These are phyloP conservation scores for Geosmithia putterillii DNA, from an alignment of 2,329 filamentous ascomycete species.

Conservation along the genomic window DNA sequence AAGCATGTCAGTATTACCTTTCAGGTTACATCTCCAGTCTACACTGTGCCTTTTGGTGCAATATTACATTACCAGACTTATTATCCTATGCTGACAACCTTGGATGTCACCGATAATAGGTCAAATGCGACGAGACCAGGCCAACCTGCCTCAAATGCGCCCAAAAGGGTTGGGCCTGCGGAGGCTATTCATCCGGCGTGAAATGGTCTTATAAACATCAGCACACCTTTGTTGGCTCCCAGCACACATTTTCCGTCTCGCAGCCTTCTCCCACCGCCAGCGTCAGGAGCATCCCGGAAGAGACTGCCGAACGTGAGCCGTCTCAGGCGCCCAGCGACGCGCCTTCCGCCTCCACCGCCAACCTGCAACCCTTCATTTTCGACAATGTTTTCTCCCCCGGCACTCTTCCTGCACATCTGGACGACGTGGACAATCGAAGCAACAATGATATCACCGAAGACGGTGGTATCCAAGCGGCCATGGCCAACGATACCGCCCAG, in stretches of 20 bases:
- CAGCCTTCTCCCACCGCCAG: not conserved
- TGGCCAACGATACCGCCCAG: not conserved
- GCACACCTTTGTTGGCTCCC: not conserved
- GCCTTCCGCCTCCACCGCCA: not conserved
- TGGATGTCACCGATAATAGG: conserved; percentile 5
- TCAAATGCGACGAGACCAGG: conserved; percentile 17
- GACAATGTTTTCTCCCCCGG: not conserved
- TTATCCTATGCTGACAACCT: not conserved
- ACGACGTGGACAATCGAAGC: not conserved
- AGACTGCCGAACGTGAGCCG: not conserved
- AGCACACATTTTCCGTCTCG: not conserved
- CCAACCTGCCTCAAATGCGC: conserved; percentile 13
- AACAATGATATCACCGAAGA: not conserved
- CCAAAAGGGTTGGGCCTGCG: conserved; percentile 14
- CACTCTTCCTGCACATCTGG: not conserved
- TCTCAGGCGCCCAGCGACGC: not conserved
- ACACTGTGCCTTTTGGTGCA: too few relatives aligned
- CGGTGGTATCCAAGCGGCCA: not conserved
- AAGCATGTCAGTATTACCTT: conserved; percentile 10
- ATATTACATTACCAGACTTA: not conserved
- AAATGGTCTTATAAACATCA: conserved; percentile 30
- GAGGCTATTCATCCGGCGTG: conserved; percentile 16
- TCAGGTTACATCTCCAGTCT: too few relatives aligned
- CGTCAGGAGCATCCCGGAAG: not conserved
- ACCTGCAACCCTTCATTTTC: not conserved